A percentile compares a stretch with the other conserved stretches of the same genome.
These are phyloP conservation scores for Aspergillus calidoustus DNA, from an alignment of 2,329 filamentous ascomycete genomes.

Conservation along the genomic window DNA sequence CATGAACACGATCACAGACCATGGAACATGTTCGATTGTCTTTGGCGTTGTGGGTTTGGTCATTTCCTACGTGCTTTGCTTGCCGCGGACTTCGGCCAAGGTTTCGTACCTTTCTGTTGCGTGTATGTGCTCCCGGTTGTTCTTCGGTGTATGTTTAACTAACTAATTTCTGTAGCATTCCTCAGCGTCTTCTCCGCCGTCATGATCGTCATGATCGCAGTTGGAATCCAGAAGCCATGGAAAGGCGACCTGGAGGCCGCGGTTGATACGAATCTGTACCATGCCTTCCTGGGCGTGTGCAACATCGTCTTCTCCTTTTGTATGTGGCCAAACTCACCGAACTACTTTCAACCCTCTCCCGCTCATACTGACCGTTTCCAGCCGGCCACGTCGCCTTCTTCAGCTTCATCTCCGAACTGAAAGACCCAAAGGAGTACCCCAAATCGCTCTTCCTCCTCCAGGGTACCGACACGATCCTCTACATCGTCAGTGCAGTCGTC, in stretches of 20 bases:
- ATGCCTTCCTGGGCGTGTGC: slow-evolving; percentile 64
- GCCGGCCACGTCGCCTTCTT: slow-evolving; percentile 71
- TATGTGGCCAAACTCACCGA: slow-evolving; percentile 39
- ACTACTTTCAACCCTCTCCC: not conserved
- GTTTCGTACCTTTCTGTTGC: slow-evolving; percentile 66
- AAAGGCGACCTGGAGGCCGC: slow-evolving; percentile 41
- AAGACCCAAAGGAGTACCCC: slow-evolving; percentile 62
- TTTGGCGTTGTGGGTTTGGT: slow-evolving; percentile 64
- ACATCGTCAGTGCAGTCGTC: slow-evolving; percentile 68
- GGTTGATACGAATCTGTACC: slow-evolving; percentile 53
- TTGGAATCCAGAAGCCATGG: slow-evolving; percentile 58
- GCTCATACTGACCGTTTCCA: slow-evolving; percentile 46
- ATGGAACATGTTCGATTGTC: slow-evolving; percentile 66
- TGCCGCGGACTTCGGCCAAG: slow-evolving; percentile 66
- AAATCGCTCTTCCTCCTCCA: slow-evolving; percentile 68
- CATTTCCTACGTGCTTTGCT: slow-evolving; percentile 62
- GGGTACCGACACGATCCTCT: slow-evolving; percentile 63
- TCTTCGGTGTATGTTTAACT: too few relatives aligned
- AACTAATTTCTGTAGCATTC: slow-evolving; percentile 53
- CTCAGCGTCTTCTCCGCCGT: slow-evolving; percentile 67
- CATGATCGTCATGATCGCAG: slow-evolving; percentile 68
- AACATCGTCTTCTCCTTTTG: slow-evolving; percentile 76
- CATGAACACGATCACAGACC: slow-evolving; percentile 66
- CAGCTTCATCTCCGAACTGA: slow-evolving; percentile 67
- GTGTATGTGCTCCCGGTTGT: slow-evolving; percentile 37